Conservation (phyloP, 257 asterid genomes). For the Euphrasia confusa region DNA sequence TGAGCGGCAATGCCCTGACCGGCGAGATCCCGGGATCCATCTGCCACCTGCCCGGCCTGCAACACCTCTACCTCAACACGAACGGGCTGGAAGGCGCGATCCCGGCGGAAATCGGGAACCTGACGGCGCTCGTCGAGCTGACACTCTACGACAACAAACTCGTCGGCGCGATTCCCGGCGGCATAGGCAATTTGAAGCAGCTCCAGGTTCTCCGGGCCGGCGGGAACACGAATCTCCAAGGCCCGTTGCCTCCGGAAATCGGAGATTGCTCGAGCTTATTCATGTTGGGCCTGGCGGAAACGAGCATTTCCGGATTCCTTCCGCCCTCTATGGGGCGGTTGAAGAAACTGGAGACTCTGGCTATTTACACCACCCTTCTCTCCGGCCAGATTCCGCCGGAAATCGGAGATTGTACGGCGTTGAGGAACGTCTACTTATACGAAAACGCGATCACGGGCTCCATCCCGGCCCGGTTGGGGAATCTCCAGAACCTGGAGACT, state of each 20-base stretch:
- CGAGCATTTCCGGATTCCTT: conserved; percentile 66
- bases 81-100: conserved; percentile 53
- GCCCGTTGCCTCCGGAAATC: conserved; percentile 56
- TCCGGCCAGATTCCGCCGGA: conserved; percentile 81
- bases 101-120: conserved; percentile 48
- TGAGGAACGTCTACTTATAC: conserved; percentile 49
- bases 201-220: conserved; percentile 63
- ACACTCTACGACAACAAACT: conserved; percentile 60
- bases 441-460: conserved; percentile 68
- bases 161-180: conserved; percentile 47
- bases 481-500: conserved; percentile 40
- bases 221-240: conserved; percentile 68
- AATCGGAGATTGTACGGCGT: conserved; percentile 48
- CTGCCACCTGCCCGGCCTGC: conserved; percentile 39
- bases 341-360: conserved; percentile 52
- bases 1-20: conserved; percentile 55
- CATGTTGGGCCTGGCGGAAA: conserved; percentile 65
- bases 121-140: conserved; percentile 37
- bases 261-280: conserved; percentile 56
- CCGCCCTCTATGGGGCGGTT: conserved; percentile 56
- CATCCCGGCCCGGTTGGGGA: conserved; percentile 51
- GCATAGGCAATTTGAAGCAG: conserved; percentile 48
- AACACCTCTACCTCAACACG: conserved; percentile 45
- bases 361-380: conserved; percentile 60
- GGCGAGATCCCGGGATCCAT: conserved; percentile 56